Base-by-base conservation (phyloP, 2,329 filamentous ascomycete genomes). In the Aspergillus sp. region DNA sequence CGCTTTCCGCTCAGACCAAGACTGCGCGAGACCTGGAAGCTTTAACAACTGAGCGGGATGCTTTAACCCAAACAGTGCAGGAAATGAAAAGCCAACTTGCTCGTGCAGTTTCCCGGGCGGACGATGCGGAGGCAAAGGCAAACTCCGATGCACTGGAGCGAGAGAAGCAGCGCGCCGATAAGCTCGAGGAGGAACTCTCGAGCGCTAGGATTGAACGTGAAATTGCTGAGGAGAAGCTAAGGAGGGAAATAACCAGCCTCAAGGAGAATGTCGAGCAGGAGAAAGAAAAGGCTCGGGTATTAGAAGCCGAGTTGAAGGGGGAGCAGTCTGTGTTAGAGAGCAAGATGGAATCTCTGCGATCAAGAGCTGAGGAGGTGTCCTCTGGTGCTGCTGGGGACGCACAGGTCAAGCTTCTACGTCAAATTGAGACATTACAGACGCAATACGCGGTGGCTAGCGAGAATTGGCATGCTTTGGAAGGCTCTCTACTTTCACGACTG, bases 391-490 rank as follows among this genome's bases (percentile, higher is more conserved):
- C 87, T 5, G 90, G 92, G 13, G 91, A 96, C 69, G 86, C 89
- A 0, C 92, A 96, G 67, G 90, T 90, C 44, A 98, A 97, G 73
- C 81, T 98, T 41, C 80, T 98, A 44, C 87, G 95, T 41, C 96
- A 99, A 75, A 89, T 99, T 54, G 95, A 99, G 77, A 97, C 91
- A 0, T 78, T 99, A 39, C 95, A 99, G 74, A 95, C 90, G 6
- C 96, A 99, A 72, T 96, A 99, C 75, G 87, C 92, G 1, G 87
- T 96, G 54, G 95, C 95, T 1, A 95, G 91, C 65, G 91, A 96
- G 69, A 99, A 99, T 67, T 99, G 96, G 95, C 93, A 97, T 70
- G 91, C 92, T 0, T 96, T 99, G 61, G 93, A 99, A 74, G 86
- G 89, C 9, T 96, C 90, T 2, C 77, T 99, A 33, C 83, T 93